Evolutionary conservation across 192 early-diverging fungal species (phyloP).

Genomic region (Piromyces finnis): DNA sequence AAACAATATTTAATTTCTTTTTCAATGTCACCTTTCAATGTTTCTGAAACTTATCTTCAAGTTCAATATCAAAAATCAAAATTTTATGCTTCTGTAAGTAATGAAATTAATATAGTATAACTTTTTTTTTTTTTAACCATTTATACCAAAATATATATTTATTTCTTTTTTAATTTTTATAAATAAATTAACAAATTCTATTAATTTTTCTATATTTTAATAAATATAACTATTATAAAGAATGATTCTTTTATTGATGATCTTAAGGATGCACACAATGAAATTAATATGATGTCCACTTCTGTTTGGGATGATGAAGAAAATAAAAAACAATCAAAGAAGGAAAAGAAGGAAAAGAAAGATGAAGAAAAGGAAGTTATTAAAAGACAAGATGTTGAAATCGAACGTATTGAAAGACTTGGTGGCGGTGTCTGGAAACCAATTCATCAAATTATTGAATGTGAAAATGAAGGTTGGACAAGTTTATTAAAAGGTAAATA

Average conservation of each 20-base stretch:
- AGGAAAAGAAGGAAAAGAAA: not conserved
- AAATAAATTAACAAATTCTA: too few species aligned
- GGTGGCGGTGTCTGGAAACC: not conserved
- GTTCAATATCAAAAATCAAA: constrained; percentile 11
- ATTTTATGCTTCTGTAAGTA: too few species aligned
- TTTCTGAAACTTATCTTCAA: constrained; percentile 22
- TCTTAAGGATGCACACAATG: not conserved
- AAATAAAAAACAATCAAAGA: not conserved
- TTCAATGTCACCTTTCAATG: constrained; percentile 17
- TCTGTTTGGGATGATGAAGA: not conserved
- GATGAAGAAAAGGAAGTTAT: not conserved
- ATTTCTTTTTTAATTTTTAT: too few species aligned
- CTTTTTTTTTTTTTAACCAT: too few species aligned
- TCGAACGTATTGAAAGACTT: not conserved
- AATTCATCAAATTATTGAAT: not conserved
- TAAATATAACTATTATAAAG: too few species aligned
- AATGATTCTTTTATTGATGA: not conserved
- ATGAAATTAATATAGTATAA: too few species aligned
- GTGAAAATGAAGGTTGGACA: not conserved
- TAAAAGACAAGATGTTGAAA: not conserved
- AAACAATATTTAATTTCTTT: constrained; percentile 7
- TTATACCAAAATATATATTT: too few species aligned
- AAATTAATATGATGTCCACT: not conserved
- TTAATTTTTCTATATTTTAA: too few species aligned
- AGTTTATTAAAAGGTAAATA: not conserved